Percentiles rank a stretch among this genome's conserved stretches.
Conservation (phyloP, 106 monocot genomes). For the Xerophyta viscosa region DNA sequence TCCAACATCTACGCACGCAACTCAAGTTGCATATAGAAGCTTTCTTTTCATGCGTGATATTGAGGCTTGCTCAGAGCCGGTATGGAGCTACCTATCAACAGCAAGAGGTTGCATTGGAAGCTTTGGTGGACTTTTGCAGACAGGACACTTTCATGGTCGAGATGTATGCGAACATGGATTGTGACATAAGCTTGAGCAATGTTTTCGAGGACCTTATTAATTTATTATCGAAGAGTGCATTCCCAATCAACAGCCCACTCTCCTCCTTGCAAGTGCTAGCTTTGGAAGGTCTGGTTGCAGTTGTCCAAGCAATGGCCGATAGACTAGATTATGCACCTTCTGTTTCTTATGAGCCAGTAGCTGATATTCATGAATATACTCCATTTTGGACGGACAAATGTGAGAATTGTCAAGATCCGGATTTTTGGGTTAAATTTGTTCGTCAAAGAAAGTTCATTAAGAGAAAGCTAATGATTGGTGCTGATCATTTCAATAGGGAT, state of each 20-base stretch:
- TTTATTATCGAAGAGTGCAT: conserved; percentile 70
- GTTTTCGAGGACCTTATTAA: conserved; percentile 72
- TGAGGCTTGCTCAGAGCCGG: conserved; percentile 69
- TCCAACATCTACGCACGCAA: conserved; percentile 57
- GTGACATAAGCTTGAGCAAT: conserved; percentile 71
- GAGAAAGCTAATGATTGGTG: conserved; percentile 48
- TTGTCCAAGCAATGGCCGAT: conserved; percentile 60
- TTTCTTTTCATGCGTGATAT: conserved; percentile 88
- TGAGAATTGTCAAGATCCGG: conserved; percentile 51
- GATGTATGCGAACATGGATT: conserved; percentile 86
- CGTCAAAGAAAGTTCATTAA: conserved; percentile 50
- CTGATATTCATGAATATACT: conserved; percentile 44
- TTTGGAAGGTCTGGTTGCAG: conserved; percentile 63
- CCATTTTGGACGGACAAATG: conserved; percentile 63
- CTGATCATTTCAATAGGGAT: conserved; percentile 69
- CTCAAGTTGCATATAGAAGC: conserved; percentile 89
- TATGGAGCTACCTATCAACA: conserved; percentile 81
- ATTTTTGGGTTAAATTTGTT: conserved; percentile 62
- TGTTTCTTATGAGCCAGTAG: conserved; percentile 9
- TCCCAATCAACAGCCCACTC: conserved; percentile 61
- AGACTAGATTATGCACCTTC: conserved; percentile 44
- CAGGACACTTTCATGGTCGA: conserved; percentile 75
- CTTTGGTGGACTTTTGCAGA: conserved; percentile 79
- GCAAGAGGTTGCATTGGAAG: conserved; percentile 95
- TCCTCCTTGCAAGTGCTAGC: conserved; percentile 63